Evolutionary conservation across 169 alveolate species (phyloP).

Genomic region (Plasmodium chabaudi): DNA sequence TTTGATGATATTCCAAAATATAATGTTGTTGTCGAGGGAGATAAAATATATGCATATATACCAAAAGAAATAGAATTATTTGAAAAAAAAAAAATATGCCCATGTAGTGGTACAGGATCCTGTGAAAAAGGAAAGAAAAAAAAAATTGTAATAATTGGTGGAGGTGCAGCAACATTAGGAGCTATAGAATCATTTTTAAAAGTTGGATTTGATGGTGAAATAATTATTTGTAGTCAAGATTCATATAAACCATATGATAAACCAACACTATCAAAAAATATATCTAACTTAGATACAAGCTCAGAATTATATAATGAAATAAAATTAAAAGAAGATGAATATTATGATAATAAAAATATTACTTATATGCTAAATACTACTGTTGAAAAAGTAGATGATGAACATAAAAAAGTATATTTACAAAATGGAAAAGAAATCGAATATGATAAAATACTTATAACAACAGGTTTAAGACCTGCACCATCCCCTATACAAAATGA

Average conservation of each 20-base stretch:
- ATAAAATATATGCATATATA: constrained; percentile 81
- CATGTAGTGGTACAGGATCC: constrained; percentile 27
- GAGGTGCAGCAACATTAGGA: constrained; percentile 91
- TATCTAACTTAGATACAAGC: constrained; percentile 51
- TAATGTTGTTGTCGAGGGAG: constrained; percentile 80
- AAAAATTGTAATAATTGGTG: constrained; percentile 88
- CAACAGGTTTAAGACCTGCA: constrained; percentile 81
- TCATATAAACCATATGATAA: constrained; percentile 83
- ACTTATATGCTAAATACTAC: constrained; percentile 74
- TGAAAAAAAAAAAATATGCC: constrained; percentile 71
- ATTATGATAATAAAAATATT: constrained; percentile 77
- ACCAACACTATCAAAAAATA: constrained; percentile 81
- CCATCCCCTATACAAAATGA: constrained; percentile 22
- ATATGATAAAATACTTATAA: constrained; percentile 82
- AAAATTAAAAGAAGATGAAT: constrained; percentile 78
- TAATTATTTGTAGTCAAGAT: constrained; percentile 74
- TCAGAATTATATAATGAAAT: constrained; percentile 78
- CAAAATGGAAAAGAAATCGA: constrained; percentile 81
- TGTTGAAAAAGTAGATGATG: constrained; percentile 78
- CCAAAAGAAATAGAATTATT: constrained; percentile 77
- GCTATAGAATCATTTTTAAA: constrained; percentile 88
- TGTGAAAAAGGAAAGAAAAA: constrained; percentile 80
- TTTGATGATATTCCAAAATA: constrained; percentile 82
- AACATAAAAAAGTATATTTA: constrained; percentile 76
- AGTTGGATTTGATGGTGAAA: constrained; percentile 86